Conservation (phyloP, 768 basidiomycete species). For the Piloderma croceum region DNA sequence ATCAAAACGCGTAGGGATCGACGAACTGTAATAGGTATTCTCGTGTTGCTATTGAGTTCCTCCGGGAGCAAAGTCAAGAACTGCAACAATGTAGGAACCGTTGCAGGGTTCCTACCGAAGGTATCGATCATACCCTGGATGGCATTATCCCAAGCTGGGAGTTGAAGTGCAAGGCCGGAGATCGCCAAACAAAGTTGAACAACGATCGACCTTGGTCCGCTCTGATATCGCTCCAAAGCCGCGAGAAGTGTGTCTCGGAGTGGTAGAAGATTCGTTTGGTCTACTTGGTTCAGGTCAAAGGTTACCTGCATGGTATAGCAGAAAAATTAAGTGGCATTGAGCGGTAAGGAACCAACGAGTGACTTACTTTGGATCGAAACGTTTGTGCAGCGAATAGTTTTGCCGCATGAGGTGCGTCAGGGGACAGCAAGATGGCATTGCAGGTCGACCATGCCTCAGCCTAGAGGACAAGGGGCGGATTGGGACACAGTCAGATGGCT, state of each 20-base stretch:
- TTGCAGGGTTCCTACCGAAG: slow-evolving; percentile 80
- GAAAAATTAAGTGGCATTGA: slow-evolving; percentile 23
- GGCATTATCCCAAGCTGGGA: slow-evolving; percentile 78
- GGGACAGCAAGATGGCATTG: slow-evolving; percentile 80
- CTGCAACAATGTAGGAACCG: slow-evolving; percentile 79
- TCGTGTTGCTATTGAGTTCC: slow-evolving; percentile 77
- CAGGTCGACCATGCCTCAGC: slow-evolving; percentile 95
- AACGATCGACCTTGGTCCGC: slow-evolving; percentile 78
- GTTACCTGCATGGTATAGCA: slow-evolving; percentile 61
- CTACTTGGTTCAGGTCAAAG: slow-evolving; percentile 90
- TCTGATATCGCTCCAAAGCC: slow-evolving; percentile 65
- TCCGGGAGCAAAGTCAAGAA: slow-evolving; percentile 91
- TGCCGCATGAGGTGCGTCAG: slow-evolving; percentile 71
- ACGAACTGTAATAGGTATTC: slow-evolving; percentile 84
- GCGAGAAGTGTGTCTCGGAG: slow-evolving; percentile 83
- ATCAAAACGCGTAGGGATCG: not conserved
- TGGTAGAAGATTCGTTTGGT: slow-evolving; percentile 61
- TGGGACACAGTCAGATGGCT: slow-evolving; percentile 63
- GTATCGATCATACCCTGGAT: slow-evolving; percentile 76
- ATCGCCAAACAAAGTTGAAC: slow-evolving; percentile 88
- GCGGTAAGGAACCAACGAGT: slow-evolving; percentile 1
- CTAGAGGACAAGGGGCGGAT: slow-evolving; percentile 65
- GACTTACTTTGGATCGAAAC: slow-evolving; percentile 83
- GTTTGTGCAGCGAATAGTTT: slow-evolving; percentile 97
- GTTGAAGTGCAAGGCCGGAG: slow-evolving; percentile 85